Evolutionary conservation across 768 basidiomycete genomes (phyloP).

Genomic region (Rhodosporidiobolus odoratus): DNA sequence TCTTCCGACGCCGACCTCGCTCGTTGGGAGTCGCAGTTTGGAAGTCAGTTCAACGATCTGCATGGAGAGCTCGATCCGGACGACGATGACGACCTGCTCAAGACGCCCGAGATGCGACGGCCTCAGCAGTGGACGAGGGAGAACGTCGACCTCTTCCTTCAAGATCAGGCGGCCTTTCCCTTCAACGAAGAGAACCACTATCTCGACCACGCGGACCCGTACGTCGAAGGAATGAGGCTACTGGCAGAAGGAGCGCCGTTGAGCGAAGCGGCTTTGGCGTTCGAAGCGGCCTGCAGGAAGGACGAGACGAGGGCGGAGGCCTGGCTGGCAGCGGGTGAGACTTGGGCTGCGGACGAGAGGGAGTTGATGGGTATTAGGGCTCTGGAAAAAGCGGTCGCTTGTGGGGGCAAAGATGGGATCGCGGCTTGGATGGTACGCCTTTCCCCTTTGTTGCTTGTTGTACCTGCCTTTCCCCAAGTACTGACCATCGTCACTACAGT

Average conservation of each 20-base stretch:
- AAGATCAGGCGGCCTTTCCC: conserved; percentile 39
- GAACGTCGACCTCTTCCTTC: conserved; percentile 40
- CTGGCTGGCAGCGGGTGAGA: conserved; percentile 88
- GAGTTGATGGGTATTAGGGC: conserved; percentile 50
- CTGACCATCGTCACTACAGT: conserved; percentile 52
- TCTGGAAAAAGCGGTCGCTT: conserved; percentile 46
- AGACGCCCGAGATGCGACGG: conserved; percentile 1
- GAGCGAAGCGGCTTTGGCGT: conserved; percentile 73
- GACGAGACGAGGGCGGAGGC: conserved; percentile 74
- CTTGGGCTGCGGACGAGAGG: conserved; percentile 56
- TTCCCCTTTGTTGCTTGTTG: conserved; percentile 53
- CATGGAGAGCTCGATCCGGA: conserved; percentile 32
- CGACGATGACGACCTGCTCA: conserved; percentile 27
- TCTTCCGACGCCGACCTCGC: conserved; percentile 37
- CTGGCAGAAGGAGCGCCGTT: conserved; percentile 76
- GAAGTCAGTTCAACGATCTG: conserved; percentile 42
- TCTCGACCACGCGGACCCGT: conserved; percentile 41
- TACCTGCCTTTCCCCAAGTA: neutral
- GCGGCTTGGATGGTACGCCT: conserved; percentile 71
- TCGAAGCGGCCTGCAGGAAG: conserved; percentile 84
- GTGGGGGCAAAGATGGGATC: conserved; percentile 62
- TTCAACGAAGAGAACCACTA: conserved; percentile 45
- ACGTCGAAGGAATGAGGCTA: conserved; percentile 64
- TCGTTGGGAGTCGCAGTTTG: conserved; percentile 44
- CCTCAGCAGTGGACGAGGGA: conserved; percentile 28